Base-by-base conservation (phyloP, 2,329 filamentous ascomycete species). In the Talaromyces sp. region DNA sequence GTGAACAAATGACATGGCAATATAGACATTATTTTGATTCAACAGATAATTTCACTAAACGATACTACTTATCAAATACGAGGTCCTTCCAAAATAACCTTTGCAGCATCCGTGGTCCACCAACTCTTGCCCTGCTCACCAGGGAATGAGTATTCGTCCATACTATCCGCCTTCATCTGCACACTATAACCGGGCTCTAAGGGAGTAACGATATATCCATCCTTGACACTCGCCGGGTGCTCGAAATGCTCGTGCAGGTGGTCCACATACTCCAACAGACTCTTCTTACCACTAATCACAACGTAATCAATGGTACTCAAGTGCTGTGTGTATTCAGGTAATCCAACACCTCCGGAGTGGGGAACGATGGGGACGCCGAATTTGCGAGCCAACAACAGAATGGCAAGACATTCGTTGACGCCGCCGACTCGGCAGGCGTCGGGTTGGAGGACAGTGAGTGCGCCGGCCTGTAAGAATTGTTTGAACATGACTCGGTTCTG, bases 401-500 rank as follows among this genome's bases (percentile, higher is more conserved):
- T 92, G n/a, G 92, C 92, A 25, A 96, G 83, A 28, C 93, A 92
- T 78, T 96, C 92, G 78, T 96, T 96, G 52, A 96, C 91, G 66
- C 92, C 92, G 46, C 92, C 92, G 69, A 96, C 84, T 28, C 92
- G 88, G 81, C 92, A 96, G 2, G 92, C 92, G 70, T 96, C 92
- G 69, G 95, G 90, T 77, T 96, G 92, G 74, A 91, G 92, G 21
- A 96, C 86, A 71, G 95, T 92, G 69, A 96, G 91, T 65, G 92
- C 91, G 58, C 89, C 89, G 2, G 86, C 82, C 73, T 88, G 85
- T 58, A 96, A 84, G 65, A 96, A 85, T 78, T 96, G 92, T 83
- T 96, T 96, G 85, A 96, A 96, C 71, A 96, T 86, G 67, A 96
- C 90, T 42, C 92, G 87, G 81, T 96, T 96, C 81, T 96, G 92